These are phyloP conservation scores for Apostasia ramifera DNA, from an alignment of 106 monocot species.

Conservation along the genomic window DNA sequence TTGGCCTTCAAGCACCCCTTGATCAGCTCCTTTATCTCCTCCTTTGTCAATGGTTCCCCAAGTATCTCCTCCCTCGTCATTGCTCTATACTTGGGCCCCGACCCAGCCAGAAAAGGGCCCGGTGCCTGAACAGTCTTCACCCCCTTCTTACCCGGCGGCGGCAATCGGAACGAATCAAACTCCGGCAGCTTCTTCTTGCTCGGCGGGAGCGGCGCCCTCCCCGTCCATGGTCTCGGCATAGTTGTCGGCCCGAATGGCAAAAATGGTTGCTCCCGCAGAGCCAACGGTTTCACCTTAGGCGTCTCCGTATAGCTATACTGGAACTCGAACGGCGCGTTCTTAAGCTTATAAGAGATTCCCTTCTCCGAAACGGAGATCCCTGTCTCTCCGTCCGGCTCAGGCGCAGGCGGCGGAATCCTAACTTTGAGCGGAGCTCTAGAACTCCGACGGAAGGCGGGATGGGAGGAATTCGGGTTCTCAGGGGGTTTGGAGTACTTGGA, in stretches of 20 bases:
- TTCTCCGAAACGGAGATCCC: slow-evolving; percentile 50
- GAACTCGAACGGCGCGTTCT: slow-evolving; percentile 85
- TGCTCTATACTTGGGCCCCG: slow-evolving; percentile 53
- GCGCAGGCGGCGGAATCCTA: not conserved
- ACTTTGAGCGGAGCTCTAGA: not conserved
- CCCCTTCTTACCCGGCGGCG: slow-evolving; percentile 88
- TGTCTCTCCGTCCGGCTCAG: slow-evolving; percentile 16
- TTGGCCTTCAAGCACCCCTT: slow-evolving; percentile 56
- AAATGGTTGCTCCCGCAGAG: slow-evolving; percentile 69
- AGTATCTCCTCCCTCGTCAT: slow-evolving; percentile 71
- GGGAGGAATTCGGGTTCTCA: slow-evolving; percentile 12
- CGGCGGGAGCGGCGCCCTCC: slow-evolving; percentile 57
- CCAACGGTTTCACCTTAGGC: slow-evolving; percentile 82
- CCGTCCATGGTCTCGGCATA: slow-evolving; percentile 91
- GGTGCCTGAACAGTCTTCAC: slow-evolving; percentile 92
- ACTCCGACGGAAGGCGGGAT: slow-evolving; percentile 61
- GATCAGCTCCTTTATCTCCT: slow-evolving; percentile 66
- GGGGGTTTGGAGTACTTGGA: slow-evolving; percentile 77
- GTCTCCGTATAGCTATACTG: slow-evolving; percentile 98
- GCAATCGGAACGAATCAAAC: slow-evolving; percentile 80
- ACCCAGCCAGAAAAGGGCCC: slow-evolving; percentile 63
- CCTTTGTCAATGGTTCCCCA: slow-evolving; percentile 67
- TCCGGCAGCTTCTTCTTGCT: slow-evolving; percentile 89
- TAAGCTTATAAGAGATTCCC: slow-evolving; percentile 60
- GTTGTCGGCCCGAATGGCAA: slow-evolving; percentile 81